Conservation (phyloP, 257 asterid species). For the Solanum ossicruentum region DNA sequence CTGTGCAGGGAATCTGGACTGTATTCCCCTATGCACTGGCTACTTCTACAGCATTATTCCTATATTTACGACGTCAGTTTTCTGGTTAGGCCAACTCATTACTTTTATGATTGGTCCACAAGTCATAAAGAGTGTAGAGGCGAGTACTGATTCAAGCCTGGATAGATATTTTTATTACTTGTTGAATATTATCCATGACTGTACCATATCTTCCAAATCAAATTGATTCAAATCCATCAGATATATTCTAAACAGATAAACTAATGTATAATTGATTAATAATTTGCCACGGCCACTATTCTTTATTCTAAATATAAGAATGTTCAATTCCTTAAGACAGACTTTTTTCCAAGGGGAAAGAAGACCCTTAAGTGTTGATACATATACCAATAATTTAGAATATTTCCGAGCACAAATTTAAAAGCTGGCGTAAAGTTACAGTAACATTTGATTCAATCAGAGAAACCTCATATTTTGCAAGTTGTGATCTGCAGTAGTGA, state of each 20-base stretch:
- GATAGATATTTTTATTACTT: constrained; percentile 6
- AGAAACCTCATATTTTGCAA: neutral
- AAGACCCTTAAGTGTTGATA: neutral
- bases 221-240: neutral
- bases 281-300: neutral
- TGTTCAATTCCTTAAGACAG: neutral
- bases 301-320: neutral
- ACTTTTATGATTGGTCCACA: neutral
- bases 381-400: neutral
- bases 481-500: neutral
- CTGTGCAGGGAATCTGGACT: constrained; percentile 75
- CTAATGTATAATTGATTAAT: neutral
- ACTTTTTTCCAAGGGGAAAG: neutral
- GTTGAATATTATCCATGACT: neutral
- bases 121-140: neutral
- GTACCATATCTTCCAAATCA: neutral
- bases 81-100: constrained; percentile 18
- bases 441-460: neutral
- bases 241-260: neutral
- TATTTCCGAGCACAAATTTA: neutral
- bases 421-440: neutral
- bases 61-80: constrained; percentile 39
- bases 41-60: constrained; percentile 49
- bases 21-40: constrained; percentile 64
- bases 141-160: neutral